phyloP scores from a whole-genome alignment of 768 basidiomycete genomes.

The Boletus eberwhitei region DNA sequence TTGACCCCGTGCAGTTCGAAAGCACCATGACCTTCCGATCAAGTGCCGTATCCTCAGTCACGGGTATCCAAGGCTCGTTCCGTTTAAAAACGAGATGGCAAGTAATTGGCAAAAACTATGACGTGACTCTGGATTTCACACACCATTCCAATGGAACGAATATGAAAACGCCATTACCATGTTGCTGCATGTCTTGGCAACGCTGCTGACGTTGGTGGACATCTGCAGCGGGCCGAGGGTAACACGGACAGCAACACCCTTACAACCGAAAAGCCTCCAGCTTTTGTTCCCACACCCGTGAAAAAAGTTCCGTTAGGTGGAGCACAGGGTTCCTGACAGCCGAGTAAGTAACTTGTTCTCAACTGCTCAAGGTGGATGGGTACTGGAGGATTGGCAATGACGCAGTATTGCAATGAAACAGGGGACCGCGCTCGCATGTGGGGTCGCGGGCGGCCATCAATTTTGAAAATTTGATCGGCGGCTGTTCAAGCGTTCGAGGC shows the following conservation, averaged over 20 bases:
- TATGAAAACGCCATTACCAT: not conserved
- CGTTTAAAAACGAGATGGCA: not conserved
- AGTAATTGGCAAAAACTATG: not conserved
- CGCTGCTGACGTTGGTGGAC: not conserved
- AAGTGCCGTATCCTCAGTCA: not conserved
- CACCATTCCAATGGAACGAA: not conserved
- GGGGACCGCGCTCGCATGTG: not conserved
- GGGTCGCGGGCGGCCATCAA: not conserved
- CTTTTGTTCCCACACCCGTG: not conserved
- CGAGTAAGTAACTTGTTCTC: not conserved
- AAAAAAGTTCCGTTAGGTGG: not conserved
- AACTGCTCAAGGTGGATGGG: too few species aligned
- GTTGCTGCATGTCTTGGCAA: not conserved
- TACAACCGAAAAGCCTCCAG: not conserved
- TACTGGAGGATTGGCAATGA: not conserved
- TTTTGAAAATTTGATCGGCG: not conserved
- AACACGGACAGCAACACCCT: not conserved
- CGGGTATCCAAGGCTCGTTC: not conserved
- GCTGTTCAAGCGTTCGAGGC: not conserved
- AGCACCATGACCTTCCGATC: not conserved
- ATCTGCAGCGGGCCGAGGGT: too few species aligned
- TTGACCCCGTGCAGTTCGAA: not conserved
- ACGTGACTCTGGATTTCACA: not conserved
- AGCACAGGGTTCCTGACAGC: not conserved
- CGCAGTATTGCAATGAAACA: not conserved